A percentile compares a stretch with the other conserved stretches of the same genome.
phyloP scores from a whole-genome alignment of 768 basidiomycete genomes.

The Pulveroboletus ravenelii region DNA sequence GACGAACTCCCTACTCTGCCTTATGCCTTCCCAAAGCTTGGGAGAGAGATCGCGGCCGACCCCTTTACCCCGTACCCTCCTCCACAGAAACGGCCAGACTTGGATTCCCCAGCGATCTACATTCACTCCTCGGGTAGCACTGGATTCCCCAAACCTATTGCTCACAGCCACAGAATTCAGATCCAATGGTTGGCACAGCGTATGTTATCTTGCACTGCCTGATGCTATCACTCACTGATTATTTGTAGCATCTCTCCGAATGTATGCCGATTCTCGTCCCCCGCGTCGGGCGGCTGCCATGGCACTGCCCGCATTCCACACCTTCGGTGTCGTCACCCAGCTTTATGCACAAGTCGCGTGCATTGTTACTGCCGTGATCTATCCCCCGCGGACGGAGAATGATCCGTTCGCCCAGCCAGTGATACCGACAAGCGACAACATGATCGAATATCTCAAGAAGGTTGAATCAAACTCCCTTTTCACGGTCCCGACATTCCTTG shows the following conservation, averaged over 20 bases:
- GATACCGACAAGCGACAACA: conserved; percentile 36
- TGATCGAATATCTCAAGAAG: conserved; percentile 32
- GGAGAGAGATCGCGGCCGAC: conserved; percentile 24
- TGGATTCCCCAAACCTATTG: conserved; percentile 46
- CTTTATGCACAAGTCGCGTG: conserved; percentile 19
- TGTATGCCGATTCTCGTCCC: conserved; percentile 1
- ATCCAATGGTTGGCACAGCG: conserved; percentile 34
- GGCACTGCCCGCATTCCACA: conserved; percentile 27
- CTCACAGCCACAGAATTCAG: conserved; percentile 31
- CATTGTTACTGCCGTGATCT: conserved; percentile 17
- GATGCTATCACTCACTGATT: not conserved
- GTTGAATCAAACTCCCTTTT: conserved; percentile 30
- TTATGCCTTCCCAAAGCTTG: conserved; percentile 39
- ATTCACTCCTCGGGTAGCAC: conserved; percentile 50
- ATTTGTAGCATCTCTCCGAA: conserved; percentile 2
- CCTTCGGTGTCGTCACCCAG: conserved; percentile 12
- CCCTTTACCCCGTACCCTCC: conserved; percentile 17
- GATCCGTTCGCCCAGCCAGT: conserved; percentile 28
- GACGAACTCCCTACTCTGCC: conserved; percentile 18
- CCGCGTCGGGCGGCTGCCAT: conserved; percentile 20
- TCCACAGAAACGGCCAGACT: conserved; percentile 9
- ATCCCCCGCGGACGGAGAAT: conserved; percentile 23
- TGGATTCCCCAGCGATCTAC: conserved; percentile 39
- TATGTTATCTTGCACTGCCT: conserved; percentile 16
- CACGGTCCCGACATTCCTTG: conserved; percentile 37